phyloP scores from a whole-genome alignment of 805 yeast genomes.

The Candida hispaniensis region DNA sequence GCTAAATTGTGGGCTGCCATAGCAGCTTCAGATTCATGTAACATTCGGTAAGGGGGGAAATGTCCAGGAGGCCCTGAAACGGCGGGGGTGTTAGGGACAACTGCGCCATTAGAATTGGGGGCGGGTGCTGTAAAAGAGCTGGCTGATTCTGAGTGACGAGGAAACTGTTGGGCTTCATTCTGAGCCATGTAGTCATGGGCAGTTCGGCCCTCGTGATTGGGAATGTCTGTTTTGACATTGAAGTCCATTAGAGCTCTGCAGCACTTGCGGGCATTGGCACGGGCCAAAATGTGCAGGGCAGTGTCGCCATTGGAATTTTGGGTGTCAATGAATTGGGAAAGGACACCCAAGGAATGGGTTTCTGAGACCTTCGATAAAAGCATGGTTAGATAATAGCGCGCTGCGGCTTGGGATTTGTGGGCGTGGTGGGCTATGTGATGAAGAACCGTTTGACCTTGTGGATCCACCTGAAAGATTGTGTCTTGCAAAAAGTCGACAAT shows the following conservation, averaged over 20 bases:
- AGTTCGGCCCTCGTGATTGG: constrained; percentile 33
- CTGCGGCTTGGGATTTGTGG: constrained; percentile 62
- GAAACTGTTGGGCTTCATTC: constrained; percentile 23
- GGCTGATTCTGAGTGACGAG: constrained; percentile 15
- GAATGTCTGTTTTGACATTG: constrained; percentile 38
- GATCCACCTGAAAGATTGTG: constrained; percentile 70
- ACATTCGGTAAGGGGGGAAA: constrained; percentile 10
- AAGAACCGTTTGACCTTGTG: constrained; percentile 58
- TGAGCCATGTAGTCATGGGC: constrained; percentile 32
- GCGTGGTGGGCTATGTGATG: constrained; percentile 74
- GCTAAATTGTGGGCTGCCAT: constrained; percentile 38
- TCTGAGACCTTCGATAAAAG: constrained; percentile 64
- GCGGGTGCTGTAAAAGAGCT: neutral
- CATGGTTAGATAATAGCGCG: constrained; percentile 71
- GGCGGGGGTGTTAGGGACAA: neutral
- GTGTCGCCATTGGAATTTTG: constrained; percentile 80
- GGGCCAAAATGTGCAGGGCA: constrained; percentile 67
- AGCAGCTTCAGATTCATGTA: constrained; percentile 12
- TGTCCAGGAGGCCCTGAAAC: constrained; percentile 10
- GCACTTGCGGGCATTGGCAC: constrained; percentile 40
- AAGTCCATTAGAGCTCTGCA: constrained; percentile 36
- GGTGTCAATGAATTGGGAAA: constrained; percentile 43
- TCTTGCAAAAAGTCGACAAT: constrained; percentile 66
- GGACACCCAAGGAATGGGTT: constrained; percentile 47
- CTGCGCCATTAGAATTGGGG: neutral